phyloP scores from a whole-genome alignment of 2,329 filamentous ascomycete species.

The Diaporthe sp. region DNA sequence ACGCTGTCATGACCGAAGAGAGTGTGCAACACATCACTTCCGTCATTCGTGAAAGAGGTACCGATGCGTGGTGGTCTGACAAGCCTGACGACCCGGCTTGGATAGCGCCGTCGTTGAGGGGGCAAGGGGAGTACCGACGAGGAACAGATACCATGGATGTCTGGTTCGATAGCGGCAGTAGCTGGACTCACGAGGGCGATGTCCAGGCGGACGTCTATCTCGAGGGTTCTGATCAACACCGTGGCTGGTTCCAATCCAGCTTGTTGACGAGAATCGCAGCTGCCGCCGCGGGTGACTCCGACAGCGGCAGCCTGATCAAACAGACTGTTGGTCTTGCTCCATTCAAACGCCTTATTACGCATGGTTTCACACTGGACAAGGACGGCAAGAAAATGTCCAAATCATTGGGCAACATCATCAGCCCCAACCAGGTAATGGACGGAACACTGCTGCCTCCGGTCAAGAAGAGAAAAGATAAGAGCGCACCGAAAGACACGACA shows the following conservation, averaged over 20 bases:
- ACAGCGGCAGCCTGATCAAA: slow-evolving; percentile 49
- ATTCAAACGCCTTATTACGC: slow-evolving; percentile 91
- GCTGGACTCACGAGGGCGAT: slow-evolving; percentile 76
- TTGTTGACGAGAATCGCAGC: slow-evolving; percentile 86
- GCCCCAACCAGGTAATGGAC: slow-evolving; percentile 86
- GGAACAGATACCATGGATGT: slow-evolving; percentile 99
- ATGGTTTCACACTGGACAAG: slow-evolving; percentile 93
- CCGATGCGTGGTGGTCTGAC: slow-evolving; percentile 97
- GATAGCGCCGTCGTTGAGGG: slow-evolving; percentile 75
- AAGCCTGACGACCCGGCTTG: slow-evolving; percentile 80
- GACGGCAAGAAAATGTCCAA: slow-evolving; percentile 99
- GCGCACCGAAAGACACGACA: slow-evolving; percentile 55
- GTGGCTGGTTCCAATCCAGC: slow-evolving; percentile 98
- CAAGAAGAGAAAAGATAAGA: slow-evolving; percentile 71
- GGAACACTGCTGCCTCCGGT: slow-evolving; percentile 81
- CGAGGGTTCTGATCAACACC: slow-evolving; percentile 95
- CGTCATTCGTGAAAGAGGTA: slow-evolving; percentile 81
- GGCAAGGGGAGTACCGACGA: slow-evolving; percentile 72
- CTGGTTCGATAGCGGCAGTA: slow-evolving; percentile 98
- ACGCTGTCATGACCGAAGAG: slow-evolving; percentile 83
- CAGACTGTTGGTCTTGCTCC: slow-evolving; percentile 68
- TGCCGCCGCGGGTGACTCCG: slow-evolving; percentile 57
- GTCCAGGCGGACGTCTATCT: slow-evolving; percentile 86
- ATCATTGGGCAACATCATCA: slow-evolving; percentile 89
- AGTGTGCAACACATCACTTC: slow-evolving; percentile 88